Percentiles rank a stretch among this genome's conserved stretches.
phyloP scores from a whole-genome alignment of 2,329 filamentous ascomycete genomes.

The Bipolaris oryzae region DNA sequence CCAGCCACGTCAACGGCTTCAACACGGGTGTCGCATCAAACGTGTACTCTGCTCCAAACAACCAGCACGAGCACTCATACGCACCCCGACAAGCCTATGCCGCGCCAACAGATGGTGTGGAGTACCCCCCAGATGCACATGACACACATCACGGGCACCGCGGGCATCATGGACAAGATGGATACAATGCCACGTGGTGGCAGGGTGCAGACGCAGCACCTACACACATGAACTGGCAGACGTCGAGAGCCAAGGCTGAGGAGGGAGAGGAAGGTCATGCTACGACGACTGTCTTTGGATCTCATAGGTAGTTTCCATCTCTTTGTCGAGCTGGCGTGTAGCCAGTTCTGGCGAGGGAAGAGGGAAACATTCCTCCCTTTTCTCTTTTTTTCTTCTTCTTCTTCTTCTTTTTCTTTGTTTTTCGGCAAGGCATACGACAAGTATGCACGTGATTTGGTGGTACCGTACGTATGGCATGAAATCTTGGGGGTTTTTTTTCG shows the following conservation, averaged over 20 bases:
- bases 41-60: constrained; percentile 10
- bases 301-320: neutral
- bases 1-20: constrained; percentile 25
- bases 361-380: too few species aligned
- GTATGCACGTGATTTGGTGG: too few species aligned
- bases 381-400: too few species aligned
- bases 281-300: neutral
- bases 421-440: neutral
- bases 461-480: too few species aligned
- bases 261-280: neutral
- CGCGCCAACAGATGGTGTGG: constrained; percentile 1
- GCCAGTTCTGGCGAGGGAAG: neutral
- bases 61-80: constrained; percentile 5
- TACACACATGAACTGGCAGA: constrained; percentile 15
- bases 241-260: neutral
- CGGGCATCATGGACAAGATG: constrained; percentile 9
- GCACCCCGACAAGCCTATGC: constrained; percentile 7
- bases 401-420: too few species aligned
- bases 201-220: constrained; percentile 6
- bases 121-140: constrained; percentile 2
- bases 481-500: too few species aligned
- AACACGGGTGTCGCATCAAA: constrained; percentile 4
- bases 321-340: neutral
- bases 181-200: constrained; percentile 18
- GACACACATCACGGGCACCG: constrained; percentile 2